Evolutionary conservation across 257 asterid species (phyloP), one percentile per base, ranked within the genome.

Genomic region (Nicotiana obtusifolia): DNA sequence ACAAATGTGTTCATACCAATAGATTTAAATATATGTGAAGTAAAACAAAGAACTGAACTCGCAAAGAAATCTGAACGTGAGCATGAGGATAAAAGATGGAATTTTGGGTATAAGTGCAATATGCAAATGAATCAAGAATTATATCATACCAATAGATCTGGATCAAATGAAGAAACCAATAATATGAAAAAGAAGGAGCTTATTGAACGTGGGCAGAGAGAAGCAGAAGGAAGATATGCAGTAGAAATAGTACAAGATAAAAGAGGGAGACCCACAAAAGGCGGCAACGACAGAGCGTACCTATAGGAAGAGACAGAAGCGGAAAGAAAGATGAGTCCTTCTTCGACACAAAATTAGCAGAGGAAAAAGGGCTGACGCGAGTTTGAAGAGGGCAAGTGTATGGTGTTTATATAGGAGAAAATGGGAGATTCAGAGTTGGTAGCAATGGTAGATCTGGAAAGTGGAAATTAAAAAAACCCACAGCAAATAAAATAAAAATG

Each of bases 381-480:
- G 85, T 76, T 76, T 41, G 52, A 60, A 64, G 66, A 24, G 57
- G 28, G n/a, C 66, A 35, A 2, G 83, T 31, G n/a, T 28, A 77
- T 4, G 80, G 37, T 15, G 83, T 89, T 41, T 92, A 85, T 90
- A 88, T 89, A 89, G 92, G 11, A 41, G 47, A 41, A 8, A 41
- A 41, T 41, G 47, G 47, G 47, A 41, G 47, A 41, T 7, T 41
- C 47, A 41, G 10, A 41, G 47, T 8, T 41, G 47, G 84, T 54
- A 56, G 86, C 78, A 76, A 11, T 62, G 90, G 86, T 89, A 85
- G 88, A 86, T 89, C 87, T 83, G 59, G 69, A 75, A 59, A 57
- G 59, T 81, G 66, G 81, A 86, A 66, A 41, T 41, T 37, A 26
- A 26, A 26, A 26, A 26, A 26, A 26, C 28, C 28, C 28, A 37